Evolutionary conservation across 192 early-diverging fungal species (phyloP).

Genomic region (Coemansia sp.): DNA sequence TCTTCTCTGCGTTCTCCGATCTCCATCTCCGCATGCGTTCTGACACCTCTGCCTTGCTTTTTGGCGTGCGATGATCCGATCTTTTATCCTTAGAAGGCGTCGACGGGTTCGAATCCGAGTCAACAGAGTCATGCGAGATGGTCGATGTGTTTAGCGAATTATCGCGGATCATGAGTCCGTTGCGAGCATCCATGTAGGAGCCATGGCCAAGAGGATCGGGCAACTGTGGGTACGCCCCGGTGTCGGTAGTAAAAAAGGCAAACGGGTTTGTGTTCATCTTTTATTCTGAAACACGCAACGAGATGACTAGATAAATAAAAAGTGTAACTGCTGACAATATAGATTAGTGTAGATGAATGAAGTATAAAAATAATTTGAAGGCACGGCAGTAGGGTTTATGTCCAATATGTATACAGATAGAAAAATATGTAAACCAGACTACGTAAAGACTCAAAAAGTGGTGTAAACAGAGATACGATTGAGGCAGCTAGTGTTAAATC

Average conservation of each 20-base stretch:
- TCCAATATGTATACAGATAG: not conserved
- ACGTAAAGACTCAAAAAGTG: too few species aligned
- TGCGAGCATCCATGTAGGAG: conserved; percentile 35
- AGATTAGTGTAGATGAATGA: not conserved
- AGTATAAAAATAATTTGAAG: not conserved
- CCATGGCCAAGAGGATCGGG: conserved; percentile 28
- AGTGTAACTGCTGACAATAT: not conserved
- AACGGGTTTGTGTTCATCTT: conserved; percentile 51
- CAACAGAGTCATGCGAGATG: conserved; percentile 42
- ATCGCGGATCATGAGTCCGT: conserved; percentile 21
- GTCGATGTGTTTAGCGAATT: conserved; percentile 46
- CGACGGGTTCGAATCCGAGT: conserved; percentile 45
- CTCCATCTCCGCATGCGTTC: conserved; percentile 55
- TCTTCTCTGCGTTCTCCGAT: conserved; percentile 54
- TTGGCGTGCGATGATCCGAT: conserved; percentile 38
- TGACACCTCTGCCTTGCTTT: conserved; percentile 54
- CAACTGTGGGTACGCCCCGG: conserved; percentile 34
- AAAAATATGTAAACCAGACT: not conserved
- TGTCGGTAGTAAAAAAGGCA: conserved; percentile 45
- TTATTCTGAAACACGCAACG: not conserved
- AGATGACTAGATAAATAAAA: not conserved
- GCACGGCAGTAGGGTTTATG: not conserved
- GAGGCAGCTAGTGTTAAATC: too few species aligned
- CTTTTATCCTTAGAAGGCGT: conserved; percentile 40
- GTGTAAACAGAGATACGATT: too few species aligned